A percentile compares a stretch with the other conserved stretches of the same genome.
phyloP scores from a whole-genome alignment of 2,329 filamentous ascomycete species.

The Ophiostoma ulmi region DNA sequence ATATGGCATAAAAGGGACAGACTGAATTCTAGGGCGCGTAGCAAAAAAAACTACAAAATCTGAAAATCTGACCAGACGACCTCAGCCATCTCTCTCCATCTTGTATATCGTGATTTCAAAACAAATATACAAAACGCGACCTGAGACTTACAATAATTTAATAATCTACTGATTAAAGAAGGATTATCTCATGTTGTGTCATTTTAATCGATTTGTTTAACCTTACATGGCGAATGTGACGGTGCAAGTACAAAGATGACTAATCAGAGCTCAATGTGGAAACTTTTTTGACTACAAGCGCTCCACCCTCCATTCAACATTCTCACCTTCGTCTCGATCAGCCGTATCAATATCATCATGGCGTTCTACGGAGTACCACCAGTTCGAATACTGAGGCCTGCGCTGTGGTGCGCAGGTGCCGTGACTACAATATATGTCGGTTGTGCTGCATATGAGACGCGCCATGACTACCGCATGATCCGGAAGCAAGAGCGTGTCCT shows the following conservation, averaged over 20 bases:
- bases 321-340: not conserved
- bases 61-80: no score
- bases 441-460: conserved; percentile 25
- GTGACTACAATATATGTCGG: conserved; percentile 26
- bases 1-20: no score
- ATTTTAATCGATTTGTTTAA: not conserved
- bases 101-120: no score
- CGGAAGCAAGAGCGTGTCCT: conserved; percentile 15
- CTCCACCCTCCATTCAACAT: not conserved
- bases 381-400: conserved; percentile 27
- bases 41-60: no score
- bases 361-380: conserved; percentile 22
- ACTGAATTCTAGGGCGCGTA: no score
- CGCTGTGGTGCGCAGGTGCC: conserved; percentile 28
- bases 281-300: not conserved
- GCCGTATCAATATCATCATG: not conserved
- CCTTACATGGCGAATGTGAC: not conserved
- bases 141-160: no score
- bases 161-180: no score
- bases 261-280: not conserved
- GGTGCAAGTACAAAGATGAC: not conserved
- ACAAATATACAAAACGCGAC: no score
- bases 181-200: no score
- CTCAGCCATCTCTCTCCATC: no score
- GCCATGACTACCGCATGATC: conserved; percentile 26